A percentile compares a stretch with the other conserved stretches of the same genome.
Conservation (phyloP, 495 filamentous ascomycete species). For the Penicillium manginii region DNA sequence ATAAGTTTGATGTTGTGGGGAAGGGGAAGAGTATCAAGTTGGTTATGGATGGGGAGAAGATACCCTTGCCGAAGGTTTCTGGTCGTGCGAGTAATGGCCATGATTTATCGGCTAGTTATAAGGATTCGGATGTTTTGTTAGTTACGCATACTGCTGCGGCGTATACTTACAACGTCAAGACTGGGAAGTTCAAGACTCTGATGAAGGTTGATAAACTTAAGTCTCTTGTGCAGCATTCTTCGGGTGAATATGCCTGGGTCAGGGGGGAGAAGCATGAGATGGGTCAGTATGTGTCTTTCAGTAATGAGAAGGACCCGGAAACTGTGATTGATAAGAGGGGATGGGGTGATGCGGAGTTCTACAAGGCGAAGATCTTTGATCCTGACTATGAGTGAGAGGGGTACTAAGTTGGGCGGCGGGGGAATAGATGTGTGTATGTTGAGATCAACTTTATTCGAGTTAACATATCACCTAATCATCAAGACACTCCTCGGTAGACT, state of each 20-base stretch:
- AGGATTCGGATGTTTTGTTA: constrained; percentile 6
- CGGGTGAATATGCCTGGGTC: constrained; percentile 14
- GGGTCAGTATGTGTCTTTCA: constrained; percentile 17
- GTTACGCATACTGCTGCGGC: constrained; percentile 11
- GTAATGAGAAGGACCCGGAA: constrained; percentile 1
- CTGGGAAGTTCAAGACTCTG: constrained; percentile 5
- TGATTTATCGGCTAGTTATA: constrained; percentile 12
- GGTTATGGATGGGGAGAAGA: not conserved
- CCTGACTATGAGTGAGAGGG: constrained; percentile 10
- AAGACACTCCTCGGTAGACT: not conserved
- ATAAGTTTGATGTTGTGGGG: constrained; percentile 13
- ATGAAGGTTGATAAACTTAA: constrained; percentile 6
- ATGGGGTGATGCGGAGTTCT: constrained; percentile 15
- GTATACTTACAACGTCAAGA: constrained; percentile 9
- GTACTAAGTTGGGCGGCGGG: not conserved
- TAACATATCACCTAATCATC: not conserved
- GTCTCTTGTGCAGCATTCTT: constrained; percentile 11
- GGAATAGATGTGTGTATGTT: not conserved
- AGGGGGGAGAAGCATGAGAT: constrained; percentile 8
- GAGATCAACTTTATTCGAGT: not conserved
- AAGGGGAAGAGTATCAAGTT: constrained; percentile 7
- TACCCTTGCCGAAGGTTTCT: not conserved
- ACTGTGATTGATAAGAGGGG: constrained; percentile 2
- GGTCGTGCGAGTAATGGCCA: constrained; percentile 6
- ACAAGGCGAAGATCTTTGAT: constrained; percentile 16